A percentile compares a stretch with the other conserved stretches of the same genome.
These are phyloP conservation scores for Grosmannia serpens DNA, from an alignment of 2,329 filamentous ascomycete genomes.

Conservation along the genomic window DNA sequence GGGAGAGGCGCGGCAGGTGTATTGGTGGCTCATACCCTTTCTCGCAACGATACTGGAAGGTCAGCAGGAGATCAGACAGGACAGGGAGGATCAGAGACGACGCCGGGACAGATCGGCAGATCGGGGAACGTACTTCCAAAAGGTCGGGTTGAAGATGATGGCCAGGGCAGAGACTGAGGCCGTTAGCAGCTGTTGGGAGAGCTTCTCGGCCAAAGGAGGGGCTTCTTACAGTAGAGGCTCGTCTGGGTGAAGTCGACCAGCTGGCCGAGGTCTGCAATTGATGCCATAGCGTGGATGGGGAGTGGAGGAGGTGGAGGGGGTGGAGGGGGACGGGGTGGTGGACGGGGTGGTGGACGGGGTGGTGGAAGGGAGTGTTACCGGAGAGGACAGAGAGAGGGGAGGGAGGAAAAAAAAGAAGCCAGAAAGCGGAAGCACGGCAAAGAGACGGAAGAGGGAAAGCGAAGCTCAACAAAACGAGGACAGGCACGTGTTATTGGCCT, in stretches of 20 bases:
- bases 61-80: neutral
- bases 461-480: neutral
- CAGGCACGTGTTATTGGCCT: neutral
- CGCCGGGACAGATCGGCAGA: conserved; percentile 1
- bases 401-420: neutral
- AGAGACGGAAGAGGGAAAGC: neutral
- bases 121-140: conserved; percentile 78
- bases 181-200: neutral
- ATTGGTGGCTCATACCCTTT: conserved; percentile 44
- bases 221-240: conserved; percentile 51
- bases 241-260: conserved; percentile 55
- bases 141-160: conserved; percentile 94
- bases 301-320: neutral
- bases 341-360: too few species aligned
- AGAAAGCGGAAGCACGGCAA: neutral
- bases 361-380: too few species aligned
- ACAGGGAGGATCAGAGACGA: neutral
- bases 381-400: neutral
- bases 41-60: conserved; percentile 63
- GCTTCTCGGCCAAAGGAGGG: neutral
- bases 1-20: neutral
- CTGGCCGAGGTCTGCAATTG: conserved; percentile 1
- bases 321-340: too few species aligned
- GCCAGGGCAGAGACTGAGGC: conserved; percentile 61
- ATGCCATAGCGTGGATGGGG: conserved; percentile 1